Base-by-base conservation (phyloP, 2,329 filamentous ascomycete genomes). In the Microthyrium microscopicum region DNA sequence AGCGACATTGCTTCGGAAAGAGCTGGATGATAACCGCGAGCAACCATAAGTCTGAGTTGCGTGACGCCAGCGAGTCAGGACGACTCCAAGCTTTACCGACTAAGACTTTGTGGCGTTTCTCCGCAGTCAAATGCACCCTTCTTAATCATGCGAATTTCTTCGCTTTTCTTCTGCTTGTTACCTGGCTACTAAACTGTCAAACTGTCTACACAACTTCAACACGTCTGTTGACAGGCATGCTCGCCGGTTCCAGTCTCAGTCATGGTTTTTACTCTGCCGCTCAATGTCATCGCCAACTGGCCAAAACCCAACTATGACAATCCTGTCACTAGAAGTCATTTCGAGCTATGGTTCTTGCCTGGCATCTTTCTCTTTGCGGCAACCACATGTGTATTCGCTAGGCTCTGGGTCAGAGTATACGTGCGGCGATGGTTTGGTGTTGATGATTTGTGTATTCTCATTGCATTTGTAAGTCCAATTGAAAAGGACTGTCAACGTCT, bases 401-500 rank as follows among this genome's bases (percentile, higher is more conserved):
- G 33, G n/a, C 26, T 35, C 7, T 35, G 29, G 13, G 6, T 20
- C 7, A 16, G 33, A n/a, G n/a, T 35, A 3, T 35, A 29, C 18
- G 12, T 26, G 19, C 33, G 33, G 5, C 25, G 18, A n/a, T 35
- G 33, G 33, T 25, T 35, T 21, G 33, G 33, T 12, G 15, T 29
- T 12, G 33, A 35, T 20, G 33, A 35, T 26, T 35, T 17, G 11
- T 18, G 28, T 4, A 17, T 35, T 16, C 5, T 12, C 5, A 13
- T 35, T 28, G 33, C 17, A 8, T 35, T 15, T n/a, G 18, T 35
- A 17, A 13, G 33, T 21, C n/a, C n/a, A n/a, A n/a, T n/a, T 22
- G 12, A 11, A 9, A 16, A 21, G 15, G 9, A 8, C 5, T 16
- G 5, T 30, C 18, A n/a, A 22, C 21, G 15, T 31, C 11, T 22